Evolutionary conservation across 106 monocot species (phyloP), one percentile per base, ranked within the genome.

Genomic region (Apostasia ramifera): DNA sequence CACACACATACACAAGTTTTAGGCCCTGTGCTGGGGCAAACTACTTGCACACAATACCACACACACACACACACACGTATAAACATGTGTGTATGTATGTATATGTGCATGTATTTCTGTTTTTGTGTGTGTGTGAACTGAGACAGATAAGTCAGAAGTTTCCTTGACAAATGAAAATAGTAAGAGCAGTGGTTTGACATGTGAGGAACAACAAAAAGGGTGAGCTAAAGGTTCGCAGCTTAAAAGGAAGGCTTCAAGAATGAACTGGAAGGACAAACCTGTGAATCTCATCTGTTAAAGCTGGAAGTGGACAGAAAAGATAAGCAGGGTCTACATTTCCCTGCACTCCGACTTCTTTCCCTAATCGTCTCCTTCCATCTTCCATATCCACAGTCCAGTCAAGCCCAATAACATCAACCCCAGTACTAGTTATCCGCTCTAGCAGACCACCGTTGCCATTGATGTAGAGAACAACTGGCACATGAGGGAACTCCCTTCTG

Each of bases 321-420:
- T 76, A 87, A 68, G 84, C 86, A 67, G 97, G 97, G 63, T 97
- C 97, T 0, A 97, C 87, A 73, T 92, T 97, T 56, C 97, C 97
- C 50, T 97, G 97, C 9, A 97, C 83, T 45, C 75, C 74, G 40
- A 90, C 72, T 73, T 80, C 42, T 68, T 49, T 83, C 12, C 97
- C 92, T 43, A 97, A 68, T 11, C 97, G 75, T 57, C 77, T 82
- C 77, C 97, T 89, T 72, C 84, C 97, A 77, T 97, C 97, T 43
- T 86, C 86, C 84, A 97, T 97, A 58, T 97, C 92, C 55, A 92
- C 86, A 47, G 97, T 97, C 97, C 97, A 97, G 69, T 97, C 92
- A 59, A 97, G 97, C 40, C 97, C 97, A 68, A 97, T 89, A 2
- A 92, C 89, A 81, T 97, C 89, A 69, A 84, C 89, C 59, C 89